A percentile compares a stretch with the other conserved stretches of the same genome.
phyloP scores from a whole-genome alignment of 2,329 filamentous ascomycete genomes.

The Cladophialophora bantiana region DNA sequence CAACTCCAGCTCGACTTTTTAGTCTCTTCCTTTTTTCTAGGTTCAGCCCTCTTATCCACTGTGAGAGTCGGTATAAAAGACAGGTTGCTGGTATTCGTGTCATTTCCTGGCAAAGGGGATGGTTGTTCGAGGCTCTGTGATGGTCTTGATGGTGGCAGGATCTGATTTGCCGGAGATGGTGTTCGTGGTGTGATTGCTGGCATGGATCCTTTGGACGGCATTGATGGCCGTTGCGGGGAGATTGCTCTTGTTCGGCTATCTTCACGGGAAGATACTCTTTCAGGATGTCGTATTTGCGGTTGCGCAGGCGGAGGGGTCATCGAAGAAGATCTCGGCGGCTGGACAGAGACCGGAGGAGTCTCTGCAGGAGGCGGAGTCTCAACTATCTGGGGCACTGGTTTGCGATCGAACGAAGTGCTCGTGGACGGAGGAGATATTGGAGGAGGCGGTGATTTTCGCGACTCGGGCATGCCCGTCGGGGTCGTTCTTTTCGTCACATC shows the following conservation, averaged over 20 bases:
- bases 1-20: conserved; percentile 81
- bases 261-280: conserved; percentile 60
- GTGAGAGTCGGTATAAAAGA: conserved; percentile 79
- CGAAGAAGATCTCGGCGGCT: conserved; percentile 31
- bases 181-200: conserved; percentile 25
- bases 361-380: conserved; percentile 37
- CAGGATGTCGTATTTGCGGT: conserved; percentile 50
- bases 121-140: conserved; percentile 70
- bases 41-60: conserved; percentile 78
- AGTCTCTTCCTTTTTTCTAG: conserved; percentile 74
- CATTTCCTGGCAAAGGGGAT: conserved; percentile 73
- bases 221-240: conserved; percentile 57
- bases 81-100: conserved; percentile 75
- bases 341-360: conserved; percentile 25
- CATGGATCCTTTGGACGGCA: conserved; percentile 36
- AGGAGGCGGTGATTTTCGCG: conserved; percentile 62
- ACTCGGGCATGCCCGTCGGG: conserved; percentile 47
- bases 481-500: conserved; percentile 43
- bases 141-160: conserved; percentile 44
- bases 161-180: conserved; percentile 43
- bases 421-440: conserved; percentile 64
- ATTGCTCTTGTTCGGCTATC: conserved; percentile 41
- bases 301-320: conserved; percentile 44
- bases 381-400: conserved; percentile 62
- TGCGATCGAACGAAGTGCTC: conserved; percentile 58